These are phyloP conservation scores for Austroboletus festivus DNA, from an alignment of 768 basidiomycete species.

Conservation along the genomic window DNA sequence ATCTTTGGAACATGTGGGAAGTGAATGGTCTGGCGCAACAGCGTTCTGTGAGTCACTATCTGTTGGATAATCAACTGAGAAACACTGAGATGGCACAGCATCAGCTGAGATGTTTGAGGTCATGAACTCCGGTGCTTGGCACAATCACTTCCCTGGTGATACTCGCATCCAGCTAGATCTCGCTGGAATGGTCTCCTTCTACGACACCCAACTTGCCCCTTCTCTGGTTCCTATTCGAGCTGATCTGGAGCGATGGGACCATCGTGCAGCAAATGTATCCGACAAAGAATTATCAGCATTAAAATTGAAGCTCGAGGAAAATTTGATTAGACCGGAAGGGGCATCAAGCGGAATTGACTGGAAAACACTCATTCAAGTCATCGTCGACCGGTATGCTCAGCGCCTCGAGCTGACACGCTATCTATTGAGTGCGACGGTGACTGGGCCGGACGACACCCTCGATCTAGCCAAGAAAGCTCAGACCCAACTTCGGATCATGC, in stretches of 20 bases:
- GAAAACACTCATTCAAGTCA: constrained; percentile 26
- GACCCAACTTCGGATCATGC: constrained; percentile 25
- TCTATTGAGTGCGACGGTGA: constrained; percentile 15
- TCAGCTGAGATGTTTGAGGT: no score
- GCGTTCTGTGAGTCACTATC: no score
- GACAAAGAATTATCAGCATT: constrained; percentile 15
- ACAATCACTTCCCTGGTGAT: no score
- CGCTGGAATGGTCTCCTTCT: no score
- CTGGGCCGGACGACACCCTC: constrained; percentile 1
- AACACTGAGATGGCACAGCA: no score
- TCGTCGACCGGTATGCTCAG: constrained; percentile 31
- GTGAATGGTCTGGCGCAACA: no score
- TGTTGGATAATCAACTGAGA: no score
- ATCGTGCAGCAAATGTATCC: constrained; percentile 29
- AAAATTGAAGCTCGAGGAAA: constrained; percentile 6
- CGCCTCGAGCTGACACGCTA: constrained; percentile 30
- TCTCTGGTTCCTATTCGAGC: constrained; percentile 6
- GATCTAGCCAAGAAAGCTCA: constrained; percentile 11
- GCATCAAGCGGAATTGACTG: constrained; percentile 34
- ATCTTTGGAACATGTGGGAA: no score
- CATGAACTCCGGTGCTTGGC: no score
- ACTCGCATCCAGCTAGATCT: no score
- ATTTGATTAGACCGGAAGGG: constrained; percentile 8
- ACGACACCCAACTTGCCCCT: no score
- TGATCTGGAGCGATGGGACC: constrained; percentile 27